Evolutionary conservation across 1,284 basidiomycete genomes (phyloP), one percentile per base, ranked within the genome.

Genomic region (Rhodotorula sp.): DNA sequence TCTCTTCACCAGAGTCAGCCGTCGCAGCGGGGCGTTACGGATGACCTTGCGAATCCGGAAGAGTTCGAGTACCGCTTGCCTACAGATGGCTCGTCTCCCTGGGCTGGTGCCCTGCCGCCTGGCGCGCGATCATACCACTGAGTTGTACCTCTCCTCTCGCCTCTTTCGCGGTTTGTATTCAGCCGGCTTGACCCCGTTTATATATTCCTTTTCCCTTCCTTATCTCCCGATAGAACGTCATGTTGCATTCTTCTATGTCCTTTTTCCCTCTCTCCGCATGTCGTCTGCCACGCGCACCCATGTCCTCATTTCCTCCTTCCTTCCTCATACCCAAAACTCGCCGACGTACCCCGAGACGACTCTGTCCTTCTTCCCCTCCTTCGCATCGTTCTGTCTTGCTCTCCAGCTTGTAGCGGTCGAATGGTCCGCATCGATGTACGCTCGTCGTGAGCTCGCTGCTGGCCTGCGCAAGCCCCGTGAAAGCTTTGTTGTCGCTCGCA

Each of bases 31-130:
- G 56, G 49, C 29, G 56, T 49, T 27, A 59, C 61, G 19, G 64
- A 67, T 27, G 68, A 56, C 39, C 56, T 70, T 29, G 68, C 68
- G 30, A 59, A 63, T 20, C 68, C 68, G 13, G 68, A 60, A 15
- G 64, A 70, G 53, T 70, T 70, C 32, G 49, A 60, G 17, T 70
- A 57, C 62, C 56, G 68, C 2, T 24, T 67, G 1, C 54, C 53
- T 4, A 65, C 27, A 9, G 36, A 59, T 8, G 44, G 59, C 55
- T n/a, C 46, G 36, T 59, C 57, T 7, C 39, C 57, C n/a, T 30
- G 32, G 39, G 52, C 22, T 5, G 47, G 24, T 2, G n/a, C 8
- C 20, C 32, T 29, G 4, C 34, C n/a, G 39, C 47, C 47, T 2
- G 53, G 53, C 15, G 52, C 60, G 9, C 34, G 51, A 48, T 30